Evolutionary conservation across 306 rosid genomes (phyloP), one percentile per base, ranked within the genome.

Genomic region (Geum urbanum): DNA sequence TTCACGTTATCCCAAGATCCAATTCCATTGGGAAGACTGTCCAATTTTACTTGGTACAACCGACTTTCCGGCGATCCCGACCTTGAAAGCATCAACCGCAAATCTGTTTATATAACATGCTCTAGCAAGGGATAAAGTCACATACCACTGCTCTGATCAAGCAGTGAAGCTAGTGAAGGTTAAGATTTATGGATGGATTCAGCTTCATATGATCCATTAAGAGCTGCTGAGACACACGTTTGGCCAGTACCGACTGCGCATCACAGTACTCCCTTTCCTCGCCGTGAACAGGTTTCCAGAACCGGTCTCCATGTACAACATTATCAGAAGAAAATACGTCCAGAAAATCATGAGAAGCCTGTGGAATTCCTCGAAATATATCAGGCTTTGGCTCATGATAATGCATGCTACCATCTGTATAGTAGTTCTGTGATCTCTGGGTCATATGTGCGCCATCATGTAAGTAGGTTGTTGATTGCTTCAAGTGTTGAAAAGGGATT

Each of bases 181-280:
- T 77, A 4, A 45, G 63, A 71, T 76, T 78, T 20, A 78, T 20
- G 24, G 84, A 78, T 18, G 84, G 72, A 35, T 78, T 84, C 66
- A 77, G 67, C 77, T 76, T 82, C 24, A 68, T 62, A 74, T 72
- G 82, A 68, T 85, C 95, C 79, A 77, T 88, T 71, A 78, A 49
- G 69, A 72, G 76, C 82, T 82, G 94, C 64, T 84, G 84, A 44
- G 96, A 78, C 11, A 85, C 83, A 44, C 85, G 76, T 65, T 88
- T 87, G 62, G 86, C 79, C 71, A 85, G 80, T 73, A 59, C 66
- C 1, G 83, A 71, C 75, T 78, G 85, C 50, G 50, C 81, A 51
- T 79, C 89, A 41, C 74, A 73, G 62, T 78, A 55, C 71, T 82
- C 82, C 48, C 52, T 77, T 41, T 63, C 72, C 44, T 71, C 84